Evolutionary conservation across 2,329 filamentous ascomycete genomes (phyloP), one percentile per base, ranked within the genome.

Genomic region (Allantophomopsis lycopodina): DNA sequence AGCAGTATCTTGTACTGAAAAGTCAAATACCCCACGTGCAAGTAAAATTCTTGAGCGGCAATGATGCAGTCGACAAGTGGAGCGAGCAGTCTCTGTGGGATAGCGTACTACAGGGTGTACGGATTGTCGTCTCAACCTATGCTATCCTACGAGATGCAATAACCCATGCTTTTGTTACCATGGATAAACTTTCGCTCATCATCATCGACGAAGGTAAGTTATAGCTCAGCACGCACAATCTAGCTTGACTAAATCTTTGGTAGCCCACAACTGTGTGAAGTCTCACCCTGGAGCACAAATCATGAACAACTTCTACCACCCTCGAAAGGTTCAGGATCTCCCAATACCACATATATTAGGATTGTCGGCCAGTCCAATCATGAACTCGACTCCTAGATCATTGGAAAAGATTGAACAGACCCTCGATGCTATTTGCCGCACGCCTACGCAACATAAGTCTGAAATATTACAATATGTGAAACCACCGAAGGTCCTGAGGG

Each of bases 161-260:
- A 39, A 63, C 55, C 5, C 72, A 77, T 57, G 75, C 62, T 0
- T 80, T 80, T 51, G 64, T 80, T 5, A 59, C 52, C 12, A 65
- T 79, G 47, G 47, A 55, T 5, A 55, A 56, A 5, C 50, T 80
- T 16, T 62, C 69, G 16, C 54, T 80, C 17, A 53, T 79, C 6
- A 62, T 80, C 1, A 77, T 79, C 45, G 76, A 81, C 52, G 76
- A 81, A 65, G 71, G 72, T 70, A 55, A 2, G 14, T 18, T 34
- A 4, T 20, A 14, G 12, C 13, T 13, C 32, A 34, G 5, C 8
- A 15, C 16, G 7, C 14, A 3, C 12, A 12, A 15, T 18, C 32
- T 7, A 6, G 7, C 4, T 18, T 11, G 5, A 7, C 14, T 18
- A 15, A 34, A 7, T 4, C 11, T 14, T 34, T 15, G 18, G 38